phyloP scores from a whole-genome alignment of 371 early-diverging fungal species.

The Mortierella sp. region DNA sequence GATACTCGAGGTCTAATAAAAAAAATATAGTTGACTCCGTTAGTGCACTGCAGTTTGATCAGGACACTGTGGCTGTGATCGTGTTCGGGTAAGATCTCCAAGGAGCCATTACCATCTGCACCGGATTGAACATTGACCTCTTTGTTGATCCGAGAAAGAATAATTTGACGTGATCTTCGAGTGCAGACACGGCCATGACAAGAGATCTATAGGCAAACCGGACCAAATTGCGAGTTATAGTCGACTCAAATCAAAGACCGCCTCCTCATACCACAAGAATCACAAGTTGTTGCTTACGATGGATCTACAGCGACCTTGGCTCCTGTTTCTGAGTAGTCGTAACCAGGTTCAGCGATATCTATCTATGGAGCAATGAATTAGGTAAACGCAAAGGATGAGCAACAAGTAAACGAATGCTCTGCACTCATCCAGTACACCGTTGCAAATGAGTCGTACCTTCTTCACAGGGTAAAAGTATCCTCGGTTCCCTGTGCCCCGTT shows the following conservation, averaged over 20 bases:
- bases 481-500: not conserved
- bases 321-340: constrained; percentile 22
- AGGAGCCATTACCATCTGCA: constrained; percentile 27
- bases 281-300: constrained; percentile 14
- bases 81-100: not conserved
- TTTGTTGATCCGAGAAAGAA: constrained; percentile 33
- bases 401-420: too few relatives aligned
- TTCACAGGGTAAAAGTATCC: constrained; percentile 37
- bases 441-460: constrained; percentile 21
- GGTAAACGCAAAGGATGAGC: not conserved
- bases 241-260: too few relatives aligned
- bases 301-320: constrained; percentile 43
- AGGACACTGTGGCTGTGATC: not conserved
- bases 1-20: constrained; percentile 18
- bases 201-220: constrained; percentile 9
- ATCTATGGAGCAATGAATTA: constrained; percentile 15
- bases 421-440: too few relatives aligned
- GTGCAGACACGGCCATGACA: constrained; percentile 40
- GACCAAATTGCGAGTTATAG: not conserved
- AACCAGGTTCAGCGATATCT: constrained; percentile 36
- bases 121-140: constrained; percentile 36
- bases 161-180: constrained; percentile 37
- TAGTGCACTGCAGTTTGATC: not conserved
- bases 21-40: not conserved
- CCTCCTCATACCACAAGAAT: not conserved